Conservation (phyloP, 805 yeast genomes). For the Kregervanrija delftensis region DNA sequence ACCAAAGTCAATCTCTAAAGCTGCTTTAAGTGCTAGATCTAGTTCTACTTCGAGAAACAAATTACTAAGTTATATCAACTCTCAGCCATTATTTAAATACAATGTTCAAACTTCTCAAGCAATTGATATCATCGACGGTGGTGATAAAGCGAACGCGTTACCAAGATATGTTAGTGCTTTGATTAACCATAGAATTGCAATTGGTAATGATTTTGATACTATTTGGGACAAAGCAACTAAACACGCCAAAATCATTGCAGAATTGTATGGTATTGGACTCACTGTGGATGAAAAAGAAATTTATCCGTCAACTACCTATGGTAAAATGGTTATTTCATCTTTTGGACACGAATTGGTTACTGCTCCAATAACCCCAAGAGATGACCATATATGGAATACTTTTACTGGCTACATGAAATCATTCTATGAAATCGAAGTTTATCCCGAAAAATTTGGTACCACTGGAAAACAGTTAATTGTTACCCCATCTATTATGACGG, state of each 20-base stretch:
- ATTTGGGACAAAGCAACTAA: slow-evolving; percentile 27
- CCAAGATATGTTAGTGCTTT: slow-evolving; percentile 55
- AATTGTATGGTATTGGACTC: slow-evolving; percentile 31
- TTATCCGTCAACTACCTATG: slow-evolving; percentile 15
- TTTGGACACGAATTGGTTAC: slow-evolving; percentile 25
- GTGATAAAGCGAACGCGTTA: slow-evolving; percentile 68
- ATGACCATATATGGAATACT: slow-evolving; percentile 42
- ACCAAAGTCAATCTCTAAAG: slow-evolving; percentile 7
- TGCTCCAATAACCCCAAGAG: slow-evolving; percentile 38
- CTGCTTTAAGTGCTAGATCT: slow-evolving; percentile 10
- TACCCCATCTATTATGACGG: slow-evolving; percentile 57
- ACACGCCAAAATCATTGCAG: slow-evolving; percentile 28
- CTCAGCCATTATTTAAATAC: slow-evolving; percentile 25
- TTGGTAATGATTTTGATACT: slow-evolving; percentile 39
- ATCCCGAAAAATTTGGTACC: slow-evolving; percentile 20
- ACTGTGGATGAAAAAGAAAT: slow-evolving; percentile 26
- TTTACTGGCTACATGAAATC: slow-evolving; percentile 59
- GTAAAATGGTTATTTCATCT: slow-evolving; percentile 20
- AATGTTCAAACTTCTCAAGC: slow-evolving; percentile 61
- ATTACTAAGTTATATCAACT: slow-evolving; percentile 26
- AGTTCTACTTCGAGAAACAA: slow-evolving; percentile 29
- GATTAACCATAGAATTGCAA: slow-evolving; percentile 52
- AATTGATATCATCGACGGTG: slow-evolving; percentile 60
- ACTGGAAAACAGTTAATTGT: slow-evolving; percentile 25
- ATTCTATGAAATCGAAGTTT: slow-evolving; percentile 46